Base-by-base conservation (phyloP, 768 basidiomycete species). In the Kondoa malvinella region DNA sequence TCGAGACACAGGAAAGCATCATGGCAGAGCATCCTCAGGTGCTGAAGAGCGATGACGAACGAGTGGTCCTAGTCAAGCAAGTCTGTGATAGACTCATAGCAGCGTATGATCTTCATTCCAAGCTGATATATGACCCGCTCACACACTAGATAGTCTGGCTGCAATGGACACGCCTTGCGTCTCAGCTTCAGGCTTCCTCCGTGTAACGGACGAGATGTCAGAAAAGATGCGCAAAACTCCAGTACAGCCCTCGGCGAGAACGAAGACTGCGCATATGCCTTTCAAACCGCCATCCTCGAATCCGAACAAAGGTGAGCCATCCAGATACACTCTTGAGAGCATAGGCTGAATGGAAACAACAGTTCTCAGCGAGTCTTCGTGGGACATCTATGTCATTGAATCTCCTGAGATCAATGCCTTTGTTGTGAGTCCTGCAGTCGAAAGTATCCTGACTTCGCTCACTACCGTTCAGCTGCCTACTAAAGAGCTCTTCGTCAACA, bases 361-460 rank as follows among this genome's bases (percentile, higher is more conserved):
- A 50, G 70, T 75, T 66, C 70, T 79, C 0, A 74, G 74, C 32
- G 67, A 68, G 21, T 74, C 70, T 15, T 15, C 29, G 29, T 81
- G 80, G 80, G 77, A 76, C 69, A 67, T 81, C 27, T 81, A 78
- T 66, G 76, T 80, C 1, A 72, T 80, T 4, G 80, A 81, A 69
- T 34, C 75, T 70, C 79, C 79, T 34, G 70, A 77, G 74, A 31
- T 57, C 33, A 40, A 63, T 34, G 68, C 66, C n/a, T 67, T 68
- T 27, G 72, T 69, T 26, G 50, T 66, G 8, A 60, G 71, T 27
- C 2, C 33, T 14, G 29, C 16, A 3, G 3, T 61, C 14, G 25
- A 1, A 3, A 27, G 8, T 3, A 57, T 4, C 50, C 4, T 27
- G 78, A 77, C 76, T 76, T 1, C 73, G 76, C 57, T 80, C 72